Conservation (phyloP, 257 asterid genomes). For the Perilla frutescens region DNA sequence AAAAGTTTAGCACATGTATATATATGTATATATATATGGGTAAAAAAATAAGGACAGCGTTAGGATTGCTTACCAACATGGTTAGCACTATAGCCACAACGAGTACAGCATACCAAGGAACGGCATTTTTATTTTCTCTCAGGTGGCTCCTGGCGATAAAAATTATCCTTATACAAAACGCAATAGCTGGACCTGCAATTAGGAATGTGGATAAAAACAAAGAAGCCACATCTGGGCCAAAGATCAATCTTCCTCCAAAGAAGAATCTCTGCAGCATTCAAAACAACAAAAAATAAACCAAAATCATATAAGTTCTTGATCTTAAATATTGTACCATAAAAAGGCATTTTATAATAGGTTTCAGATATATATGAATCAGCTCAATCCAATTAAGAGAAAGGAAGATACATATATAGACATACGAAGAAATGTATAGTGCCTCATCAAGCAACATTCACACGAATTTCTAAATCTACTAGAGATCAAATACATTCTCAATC, state of each 20-base stretch:
- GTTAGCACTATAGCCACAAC: conserved; percentile 61
- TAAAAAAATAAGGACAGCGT: neutral
- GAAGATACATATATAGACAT: neutral
- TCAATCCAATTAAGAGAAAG: neutral
- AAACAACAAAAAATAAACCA: conserved; percentile 28
- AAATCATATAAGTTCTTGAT: conserved; percentile 24
- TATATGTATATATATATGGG: neutral
- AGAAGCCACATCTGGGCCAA: conserved; percentile 88
- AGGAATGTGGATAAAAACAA: conserved; percentile 63
- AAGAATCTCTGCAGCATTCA: conserved; percentile 71
- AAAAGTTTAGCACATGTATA: neutral
- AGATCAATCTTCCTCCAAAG: conserved; percentile 87
- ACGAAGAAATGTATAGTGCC: conserved; percentile 4
- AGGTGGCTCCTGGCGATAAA: conserved; percentile 44
- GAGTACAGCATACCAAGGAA: conserved; percentile 69
- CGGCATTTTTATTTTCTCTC: conserved; percentile 46
- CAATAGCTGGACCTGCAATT: conserved; percentile 68
- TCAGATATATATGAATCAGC: neutral
- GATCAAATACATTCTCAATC: conserved; percentile 2
- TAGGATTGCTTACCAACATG: conserved; percentile 59
- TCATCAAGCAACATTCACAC: neutral
- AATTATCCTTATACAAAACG: conserved; percentile 61
- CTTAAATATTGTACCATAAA: neutral
- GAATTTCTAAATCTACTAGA: conserved; percentile 2
- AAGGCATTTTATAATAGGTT: conserved; percentile 2